Evolutionary conservation across 2,329 filamentous ascomycete genomes (phyloP).

Genomic region (Chaetomiaceae sp.): DNA sequence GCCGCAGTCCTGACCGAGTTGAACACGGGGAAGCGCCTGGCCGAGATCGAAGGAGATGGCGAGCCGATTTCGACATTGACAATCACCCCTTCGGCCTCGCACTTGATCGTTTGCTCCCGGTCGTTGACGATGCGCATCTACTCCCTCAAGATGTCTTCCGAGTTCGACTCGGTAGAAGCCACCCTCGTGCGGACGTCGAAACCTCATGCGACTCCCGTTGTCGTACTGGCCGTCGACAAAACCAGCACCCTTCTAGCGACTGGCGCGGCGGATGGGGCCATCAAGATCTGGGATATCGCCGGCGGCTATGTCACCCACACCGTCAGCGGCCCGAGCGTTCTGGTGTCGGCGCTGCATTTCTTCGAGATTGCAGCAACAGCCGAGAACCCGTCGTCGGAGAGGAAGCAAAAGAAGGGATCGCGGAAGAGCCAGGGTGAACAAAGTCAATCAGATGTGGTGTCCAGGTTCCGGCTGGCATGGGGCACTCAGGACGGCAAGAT

Average conservation of each 20-base stretch:
- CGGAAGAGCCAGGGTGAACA: slow-evolving; percentile 43
- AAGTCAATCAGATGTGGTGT: slow-evolving; percentile 39
- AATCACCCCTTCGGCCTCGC: slow-evolving; percentile 79
- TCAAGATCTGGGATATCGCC: slow-evolving; percentile 94
- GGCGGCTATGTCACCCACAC: slow-evolving; percentile 92
- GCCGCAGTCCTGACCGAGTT: slow-evolving; percentile 85
- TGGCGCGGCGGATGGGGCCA: slow-evolving; percentile 84
- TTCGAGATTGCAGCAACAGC: slow-evolving; percentile 64
- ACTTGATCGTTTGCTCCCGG: slow-evolving; percentile 86
- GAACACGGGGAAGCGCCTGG: slow-evolving; percentile 74
- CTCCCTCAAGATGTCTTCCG: slow-evolving; percentile 57
- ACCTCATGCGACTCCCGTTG: slow-evolving; percentile 84
- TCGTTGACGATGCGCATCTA: slow-evolving; percentile 97
- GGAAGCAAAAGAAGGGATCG: slow-evolving; percentile 38
- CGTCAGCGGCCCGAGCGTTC: slow-evolving; percentile 85
- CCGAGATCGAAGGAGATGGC: slow-evolving; percentile 77
- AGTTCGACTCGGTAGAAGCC: slow-evolving; percentile 55
- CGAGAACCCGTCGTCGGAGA: slow-evolving; percentile 38
- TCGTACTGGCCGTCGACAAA: slow-evolving; percentile 77
- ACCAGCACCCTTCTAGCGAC: slow-evolving; percentile 89
- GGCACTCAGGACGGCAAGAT: slow-evolving; percentile 94
- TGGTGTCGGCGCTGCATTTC: slow-evolving; percentile 87
- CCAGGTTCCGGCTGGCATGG: slow-evolving; percentile 75
- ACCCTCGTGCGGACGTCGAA: slow-evolving; percentile 77
- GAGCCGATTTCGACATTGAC: slow-evolving; percentile 73